Conservation (phyloP, 352 stramenopile species). For the Blastocystis sp. region DNA sequence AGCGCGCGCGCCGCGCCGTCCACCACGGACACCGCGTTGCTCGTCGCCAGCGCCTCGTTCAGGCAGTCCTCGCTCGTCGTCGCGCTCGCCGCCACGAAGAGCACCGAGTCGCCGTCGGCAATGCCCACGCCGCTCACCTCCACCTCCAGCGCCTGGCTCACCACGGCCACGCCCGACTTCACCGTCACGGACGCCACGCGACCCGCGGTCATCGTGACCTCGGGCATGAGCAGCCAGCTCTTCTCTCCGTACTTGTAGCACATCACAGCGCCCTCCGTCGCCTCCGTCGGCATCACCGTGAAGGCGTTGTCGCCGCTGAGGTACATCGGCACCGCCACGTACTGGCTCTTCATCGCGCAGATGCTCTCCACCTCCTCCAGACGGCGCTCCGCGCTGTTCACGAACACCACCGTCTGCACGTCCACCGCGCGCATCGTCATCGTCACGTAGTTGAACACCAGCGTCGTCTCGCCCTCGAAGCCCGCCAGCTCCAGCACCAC, state of each 20-base stretch:
- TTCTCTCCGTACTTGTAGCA: constrained; percentile 70
- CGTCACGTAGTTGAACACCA: constrained; percentile 24
- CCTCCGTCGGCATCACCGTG: neutral
- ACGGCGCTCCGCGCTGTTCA: neutral
- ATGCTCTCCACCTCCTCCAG: constrained; percentile 4
- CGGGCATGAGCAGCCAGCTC: constrained; percentile 1
- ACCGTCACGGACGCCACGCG: neutral
- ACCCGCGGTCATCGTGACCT: constrained; percentile 5
- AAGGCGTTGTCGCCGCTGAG: constrained; percentile 23
- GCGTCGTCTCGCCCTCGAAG: neutral
- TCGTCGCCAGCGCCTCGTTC: neutral
- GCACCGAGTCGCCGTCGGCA: constrained; percentile 16
- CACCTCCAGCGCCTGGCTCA: constrained; percentile 23
- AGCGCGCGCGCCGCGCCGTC: neutral
- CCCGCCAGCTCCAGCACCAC: constrained; percentile 47
- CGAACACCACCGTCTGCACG: constrained; percentile 48
- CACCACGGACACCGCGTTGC: neutral
- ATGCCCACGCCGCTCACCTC: constrained; percentile 28
- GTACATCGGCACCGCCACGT: constrained; percentile 34
- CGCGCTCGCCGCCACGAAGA: constrained; percentile 31
- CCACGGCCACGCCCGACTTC: neutral
- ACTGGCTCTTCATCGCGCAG: neutral
- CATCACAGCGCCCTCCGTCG: constrained; percentile 22
- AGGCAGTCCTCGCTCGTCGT: constrained; percentile 30
- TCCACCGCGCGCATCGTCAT: constrained; percentile 23